These are phyloP conservation scores for Mycosphaerelloides madeirae DNA, from an alignment of 2,329 filamentous ascomycete genomes.

Conservation along the genomic window DNA sequence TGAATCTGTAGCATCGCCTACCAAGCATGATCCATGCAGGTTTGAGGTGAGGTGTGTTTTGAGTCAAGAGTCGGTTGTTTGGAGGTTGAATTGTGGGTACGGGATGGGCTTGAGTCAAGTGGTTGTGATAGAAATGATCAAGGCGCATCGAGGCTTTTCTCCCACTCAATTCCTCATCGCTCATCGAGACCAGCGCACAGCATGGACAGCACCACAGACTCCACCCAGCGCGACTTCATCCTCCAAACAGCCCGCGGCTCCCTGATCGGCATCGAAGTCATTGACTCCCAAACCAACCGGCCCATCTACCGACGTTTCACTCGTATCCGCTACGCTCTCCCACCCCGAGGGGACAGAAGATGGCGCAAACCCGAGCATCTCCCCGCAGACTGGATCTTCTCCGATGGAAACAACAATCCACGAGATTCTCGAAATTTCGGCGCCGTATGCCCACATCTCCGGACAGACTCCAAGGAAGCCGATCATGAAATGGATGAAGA, in stretches of 20 bases:
- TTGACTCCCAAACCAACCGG: slow-evolving; percentile 9
- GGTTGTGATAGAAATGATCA: background rate
- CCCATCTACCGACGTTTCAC: slow-evolving; percentile 16
- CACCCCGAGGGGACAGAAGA: slow-evolving; percentile 13
- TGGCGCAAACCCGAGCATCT: slow-evolving; percentile 18
- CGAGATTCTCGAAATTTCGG: slow-evolving; percentile 15
- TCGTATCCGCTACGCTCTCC: slow-evolving; percentile 16
- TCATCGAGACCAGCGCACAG: slow-evolving; percentile 1
- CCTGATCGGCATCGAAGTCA: slow-evolving; percentile 12
- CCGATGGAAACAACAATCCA: slow-evolving; percentile 13
- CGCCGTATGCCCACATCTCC: slow-evolving; percentile 15
- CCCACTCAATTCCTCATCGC: no score
- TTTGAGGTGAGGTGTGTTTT: no score
- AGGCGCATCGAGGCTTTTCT: background rate
- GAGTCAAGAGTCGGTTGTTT: no score
- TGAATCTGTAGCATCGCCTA: background rate
- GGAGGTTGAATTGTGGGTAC: no score
- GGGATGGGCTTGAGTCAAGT: no score
- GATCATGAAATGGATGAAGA: slow-evolving; percentile 15
- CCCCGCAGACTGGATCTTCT: slow-evolving; percentile 18
- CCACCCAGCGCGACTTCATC: slow-evolving; percentile 9
- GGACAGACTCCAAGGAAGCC: slow-evolving; percentile 4
- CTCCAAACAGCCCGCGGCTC: slow-evolving; percentile 14
- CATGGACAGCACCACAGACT: slow-evolving; percentile 8
- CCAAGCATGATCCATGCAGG: background rate